Conservation (phyloP, 768 basidiomycete species). For the Ephemerocybe angulata region DNA sequence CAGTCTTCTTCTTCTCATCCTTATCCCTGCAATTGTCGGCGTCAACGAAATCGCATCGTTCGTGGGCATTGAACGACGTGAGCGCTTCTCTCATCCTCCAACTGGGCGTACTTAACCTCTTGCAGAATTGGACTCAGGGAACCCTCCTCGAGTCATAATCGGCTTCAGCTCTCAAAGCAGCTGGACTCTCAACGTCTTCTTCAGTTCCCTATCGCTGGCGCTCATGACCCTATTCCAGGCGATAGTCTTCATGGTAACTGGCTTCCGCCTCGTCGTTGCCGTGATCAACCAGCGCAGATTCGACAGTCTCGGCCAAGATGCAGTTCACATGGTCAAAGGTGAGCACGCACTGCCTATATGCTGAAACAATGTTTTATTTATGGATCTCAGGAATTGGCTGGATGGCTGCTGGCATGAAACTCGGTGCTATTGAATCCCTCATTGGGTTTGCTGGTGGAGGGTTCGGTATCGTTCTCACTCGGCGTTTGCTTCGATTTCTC, state of each 20-base stretch:
- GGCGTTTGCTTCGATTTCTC: slow-evolving; percentile 56
- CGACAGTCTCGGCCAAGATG: slow-evolving; percentile 41
- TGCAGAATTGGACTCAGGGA: slow-evolving; percentile 1
- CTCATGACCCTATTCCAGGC: slow-evolving; percentile 57
- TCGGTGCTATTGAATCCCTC: slow-evolving; percentile 63
- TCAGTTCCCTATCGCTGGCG: slow-evolving; percentile 58
- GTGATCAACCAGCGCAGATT: slow-evolving; percentile 50
- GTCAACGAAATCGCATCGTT: slow-evolving; percentile 66
- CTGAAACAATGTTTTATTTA: not conserved
- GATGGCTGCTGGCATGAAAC: slow-evolving; percentile 56
- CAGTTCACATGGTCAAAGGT: slow-evolving; percentile 48
- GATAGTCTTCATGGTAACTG: slow-evolving; percentile 53
- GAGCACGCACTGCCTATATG: not conserved
- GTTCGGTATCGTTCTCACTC: slow-evolving; percentile 50
- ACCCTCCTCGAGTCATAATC: slow-evolving; percentile 26
- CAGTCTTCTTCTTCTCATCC: slow-evolving; percentile 42
- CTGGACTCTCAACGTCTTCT: slow-evolving; percentile 48
- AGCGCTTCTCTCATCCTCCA: slow-evolving; percentile 16
- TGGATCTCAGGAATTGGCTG: slow-evolving; percentile 53
- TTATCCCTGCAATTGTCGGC: slow-evolving; percentile 53
- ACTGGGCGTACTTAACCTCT: not conserved
- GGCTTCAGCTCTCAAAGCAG: slow-evolving; percentile 37
- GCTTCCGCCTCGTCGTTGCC: slow-evolving; percentile 52
- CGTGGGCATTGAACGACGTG: slow-evolving; percentile 54
- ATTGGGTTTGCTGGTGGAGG: slow-evolving; percentile 56